Evolutionary conservation across 306 rosid species (phyloP), one percentile per base, ranked within the genome.

Genomic region (Begonia loranthoides): DNA sequence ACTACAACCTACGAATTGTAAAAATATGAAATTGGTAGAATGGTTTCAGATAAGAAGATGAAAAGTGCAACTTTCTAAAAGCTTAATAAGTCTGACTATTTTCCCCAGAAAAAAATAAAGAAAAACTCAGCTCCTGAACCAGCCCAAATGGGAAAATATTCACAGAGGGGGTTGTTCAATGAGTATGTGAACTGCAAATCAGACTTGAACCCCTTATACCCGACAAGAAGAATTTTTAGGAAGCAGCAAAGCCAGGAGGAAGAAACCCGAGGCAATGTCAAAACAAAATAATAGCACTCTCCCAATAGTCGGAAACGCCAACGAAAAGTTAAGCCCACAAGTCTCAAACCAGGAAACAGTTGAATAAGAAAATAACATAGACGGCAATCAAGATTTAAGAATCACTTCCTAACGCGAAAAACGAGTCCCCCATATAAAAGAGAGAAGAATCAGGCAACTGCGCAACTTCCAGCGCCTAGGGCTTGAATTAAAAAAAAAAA

Each of bases 221-320:
- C 28, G 48, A 49, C 48, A 47, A 45, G 54, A 59, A 38, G 6
- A 33, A 12, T 15, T 47, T 58, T 46, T 58, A 28, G 9, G 15
- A 13, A 43, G 45, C 12, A 1, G 45, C 45, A 12, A 41, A 41
- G 45, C 45, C 45, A 41, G 14, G 15, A 28, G 47, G 47, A n/a
- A 10, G 46, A 59, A 49, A 49, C 15, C 38, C 48, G 49, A 38
- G 36, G 63, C 39, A 59, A 49, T 5, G 63, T 36, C 38, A 38
- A 15, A 46, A n/a, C n/a, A n/a, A n/a, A n/a, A n/a, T n/a, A n/a
- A n/a, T n/a, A n/a, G n/a, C n/a, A n/a, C n/a, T n/a, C 21, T 17
- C 49, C 41, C 55, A 53, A 58, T 49, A 38, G 61, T 46, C 45
- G 15, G 61, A 57, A 6, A 45, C 39, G 16, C 43, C 36, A 44